Base-by-base conservation (phyloP, 257 asterid species). In the Paraleonurus japonicus region DNA sequence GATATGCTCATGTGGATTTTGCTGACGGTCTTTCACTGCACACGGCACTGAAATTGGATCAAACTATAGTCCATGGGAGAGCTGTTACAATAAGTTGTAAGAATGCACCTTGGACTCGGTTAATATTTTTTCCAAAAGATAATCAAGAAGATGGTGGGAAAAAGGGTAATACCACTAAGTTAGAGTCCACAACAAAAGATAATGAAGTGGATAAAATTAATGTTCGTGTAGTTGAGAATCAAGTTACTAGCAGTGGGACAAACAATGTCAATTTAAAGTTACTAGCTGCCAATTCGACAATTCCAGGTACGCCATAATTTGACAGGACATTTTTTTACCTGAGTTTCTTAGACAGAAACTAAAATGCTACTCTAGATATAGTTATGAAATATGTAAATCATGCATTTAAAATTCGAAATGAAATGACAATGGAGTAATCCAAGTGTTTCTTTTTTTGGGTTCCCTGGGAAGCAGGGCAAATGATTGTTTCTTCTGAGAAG, bases 1-100 rank as follows among this genome's bases (percentile, higher is more conserved):
- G 98, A 16, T 95, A 88, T 61, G 96, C 88, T 62, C 99, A 95
- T 69, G 89, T 92, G 58, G 94, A 95, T 76, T 95, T 92, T 65
- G 81, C 89, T 0, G 90, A 92, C 71, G 70, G 75, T 73, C 71
- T 65, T 28, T 95, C 97, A 26, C 67, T 92, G 67, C 80, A 66
- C 59, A 67, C 41, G 23, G 96, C 99, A 24, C n/a, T 95, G 79
- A 89, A 85, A 63, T 75, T 95, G 72, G 99, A 92, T 81, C 99
- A 95, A 73, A 81, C 70, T 15, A 61, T 85, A 67, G 81, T 92
- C 20, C 76, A 90, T 45, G 98, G 96, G 28, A 84, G 99, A 76
- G 96, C 96, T 47, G 87, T 88, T 59, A 86, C 78, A 82, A 88
- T 95, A 75, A 84, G 87, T 62, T 78, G 90, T 67, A 87, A 81